These are phyloP conservation scores for Blepharisma undulans DNA, from an alignment of 169 alveolate genomes.

Conservation along the genomic window DNA sequence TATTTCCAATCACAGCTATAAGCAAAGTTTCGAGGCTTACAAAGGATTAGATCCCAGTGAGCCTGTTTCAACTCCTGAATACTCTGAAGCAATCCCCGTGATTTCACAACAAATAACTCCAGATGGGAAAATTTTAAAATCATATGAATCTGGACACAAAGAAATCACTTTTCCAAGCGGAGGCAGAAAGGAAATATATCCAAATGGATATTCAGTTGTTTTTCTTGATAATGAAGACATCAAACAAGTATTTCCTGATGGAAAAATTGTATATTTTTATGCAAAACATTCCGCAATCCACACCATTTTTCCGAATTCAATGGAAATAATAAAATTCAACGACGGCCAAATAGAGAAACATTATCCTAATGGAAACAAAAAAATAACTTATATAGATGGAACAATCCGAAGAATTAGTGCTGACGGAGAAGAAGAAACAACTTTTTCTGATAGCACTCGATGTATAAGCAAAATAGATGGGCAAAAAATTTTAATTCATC, in stretches of 20 bases:
- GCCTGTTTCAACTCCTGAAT: not conserved
- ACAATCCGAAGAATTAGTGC: slow-evolving; percentile 56
- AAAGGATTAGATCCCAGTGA: not conserved
- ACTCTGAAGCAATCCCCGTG: not conserved
- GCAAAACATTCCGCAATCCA: slow-evolving; percentile 74
- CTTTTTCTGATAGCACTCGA: slow-evolving; percentile 70
- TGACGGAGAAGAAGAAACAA: slow-evolving; percentile 75
- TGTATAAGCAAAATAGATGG: slow-evolving; percentile 47
- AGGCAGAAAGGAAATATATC: slow-evolving; percentile 63
- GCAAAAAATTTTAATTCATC: slow-evolving; percentile 56
- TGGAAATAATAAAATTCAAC: slow-evolving; percentile 61
- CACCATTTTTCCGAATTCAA: slow-evolving; percentile 63
- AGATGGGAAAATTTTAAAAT: slow-evolving; percentile 70
- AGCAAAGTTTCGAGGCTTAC: not conserved
- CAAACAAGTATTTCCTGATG: slow-evolving; percentile 73
- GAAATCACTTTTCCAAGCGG: slow-evolving; percentile 54
- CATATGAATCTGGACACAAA: slow-evolving; percentile 68
- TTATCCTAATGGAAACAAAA: slow-evolving; percentile 63
- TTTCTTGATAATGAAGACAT: slow-evolving; percentile 71
- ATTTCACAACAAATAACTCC: slow-evolving; percentile 53
- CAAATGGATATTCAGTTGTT: slow-evolving; percentile 73
- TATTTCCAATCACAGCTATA: not conserved
- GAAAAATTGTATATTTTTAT: slow-evolving; percentile 70
- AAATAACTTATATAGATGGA: slow-evolving; percentile 54
- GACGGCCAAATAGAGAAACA: slow-evolving; percentile 61